These are phyloP conservation scores for Ensete ventricosum DNA, from an alignment of 176 grass and related monocot species.

Conservation along the genomic window DNA sequence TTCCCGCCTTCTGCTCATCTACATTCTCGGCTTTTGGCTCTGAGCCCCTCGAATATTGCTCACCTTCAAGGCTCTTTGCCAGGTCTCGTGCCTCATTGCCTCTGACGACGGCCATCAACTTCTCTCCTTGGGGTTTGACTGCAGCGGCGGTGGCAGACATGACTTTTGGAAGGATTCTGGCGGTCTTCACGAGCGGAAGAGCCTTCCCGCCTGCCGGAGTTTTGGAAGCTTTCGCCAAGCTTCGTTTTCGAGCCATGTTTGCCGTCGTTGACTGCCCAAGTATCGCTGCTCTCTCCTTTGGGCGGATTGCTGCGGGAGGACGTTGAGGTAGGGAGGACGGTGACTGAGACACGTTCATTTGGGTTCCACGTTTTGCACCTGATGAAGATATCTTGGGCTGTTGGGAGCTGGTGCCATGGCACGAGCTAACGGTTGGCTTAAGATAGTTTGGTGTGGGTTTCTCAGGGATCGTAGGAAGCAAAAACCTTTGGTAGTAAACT, in stretches of 20 bases:
- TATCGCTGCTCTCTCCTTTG: neutral
- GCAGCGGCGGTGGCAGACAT: neutral
- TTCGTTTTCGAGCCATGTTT: neutral
- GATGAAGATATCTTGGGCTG: too few species aligned
- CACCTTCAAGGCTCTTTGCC: neutral
- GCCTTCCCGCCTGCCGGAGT: neutral
- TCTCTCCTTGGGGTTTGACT: neutral
- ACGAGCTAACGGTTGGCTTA: slow-evolving; percentile 1
- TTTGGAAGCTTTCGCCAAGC: neutral
- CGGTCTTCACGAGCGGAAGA: neutral
- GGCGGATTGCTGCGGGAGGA: neutral
- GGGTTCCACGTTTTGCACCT: neutral
- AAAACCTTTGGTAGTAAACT: neutral
- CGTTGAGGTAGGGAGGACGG: neutral
- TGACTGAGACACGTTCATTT: too few species aligned
- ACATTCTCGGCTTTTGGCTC: neutral
- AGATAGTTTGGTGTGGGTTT: neutral
- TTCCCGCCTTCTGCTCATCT: too few species aligned
- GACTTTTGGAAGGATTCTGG: neutral
- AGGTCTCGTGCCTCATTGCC: too few species aligned
- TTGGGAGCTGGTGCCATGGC: neutral
- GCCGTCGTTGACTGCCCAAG: neutral
- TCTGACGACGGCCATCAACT: neutral
- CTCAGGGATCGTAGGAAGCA: neutral
- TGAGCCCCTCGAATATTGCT: neutral